Evolutionary conservation across 1,284 basidiomycete genomes (phyloP).

Genomic region (Ceratobasidium sp.): DNA sequence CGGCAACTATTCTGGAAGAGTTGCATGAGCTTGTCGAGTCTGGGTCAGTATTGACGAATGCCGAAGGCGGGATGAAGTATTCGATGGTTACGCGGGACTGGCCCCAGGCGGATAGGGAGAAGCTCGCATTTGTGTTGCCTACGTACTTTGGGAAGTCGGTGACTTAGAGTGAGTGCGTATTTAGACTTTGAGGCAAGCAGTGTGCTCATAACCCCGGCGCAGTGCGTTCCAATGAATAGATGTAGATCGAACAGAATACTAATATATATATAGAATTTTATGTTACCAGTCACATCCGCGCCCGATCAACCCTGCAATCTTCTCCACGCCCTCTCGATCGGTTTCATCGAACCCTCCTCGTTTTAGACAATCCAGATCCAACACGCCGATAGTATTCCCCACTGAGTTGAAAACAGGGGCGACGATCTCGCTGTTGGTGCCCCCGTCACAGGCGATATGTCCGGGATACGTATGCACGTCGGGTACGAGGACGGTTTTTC

Average conservation of each 20-base stretch:
- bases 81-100: constrained; percentile 83
- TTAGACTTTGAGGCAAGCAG: background rate
- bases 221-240: background rate
- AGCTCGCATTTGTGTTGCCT: constrained; percentile 81
- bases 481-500: constrained; percentile 66
- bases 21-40: constrained; percentile 67
- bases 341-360: constrained; percentile 75
- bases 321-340: constrained; percentile 75
- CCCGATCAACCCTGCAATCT: constrained; percentile 69
- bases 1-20: constrained; percentile 78
- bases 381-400: constrained; percentile 69
- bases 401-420: constrained; percentile 61
- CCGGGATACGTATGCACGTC: constrained; percentile 83
- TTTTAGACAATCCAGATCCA: constrained; percentile 84
- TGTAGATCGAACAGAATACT: background rate
- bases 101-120: constrained; percentile 71
- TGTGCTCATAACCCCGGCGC: background rate
- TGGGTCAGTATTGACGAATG: constrained; percentile 65
- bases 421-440: constrained; percentile 87
- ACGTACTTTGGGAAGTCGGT: constrained; percentile 39
- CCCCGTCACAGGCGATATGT: constrained; percentile 88
- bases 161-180: background rate
- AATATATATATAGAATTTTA: background rate
- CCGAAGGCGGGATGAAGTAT: constrained; percentile 80
- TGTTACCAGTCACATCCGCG: constrained; percentile 60